Evolutionary conservation across 805 yeast species (phyloP).

Genomic region (Kockiozyma suomiensis): DNA sequence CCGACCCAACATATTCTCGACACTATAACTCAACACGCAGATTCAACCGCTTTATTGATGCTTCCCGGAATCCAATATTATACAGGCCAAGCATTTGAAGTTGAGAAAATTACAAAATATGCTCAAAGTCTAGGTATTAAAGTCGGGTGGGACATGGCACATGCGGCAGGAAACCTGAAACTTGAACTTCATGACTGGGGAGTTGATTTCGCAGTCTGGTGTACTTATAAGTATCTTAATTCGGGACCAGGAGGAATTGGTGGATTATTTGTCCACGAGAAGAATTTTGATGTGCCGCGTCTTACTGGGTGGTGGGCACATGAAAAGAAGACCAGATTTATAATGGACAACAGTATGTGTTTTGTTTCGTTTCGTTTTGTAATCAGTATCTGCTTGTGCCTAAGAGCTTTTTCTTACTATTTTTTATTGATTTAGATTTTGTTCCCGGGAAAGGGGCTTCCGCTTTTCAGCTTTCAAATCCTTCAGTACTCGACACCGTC

Average conservation of each 20-base stretch:
- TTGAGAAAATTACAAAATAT: conserved; percentile 63
- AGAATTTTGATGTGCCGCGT: conserved; percentile 54
- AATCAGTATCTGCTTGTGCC: too few relatives aligned
- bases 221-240: conserved; percentile 88
- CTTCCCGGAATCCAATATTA: conserved; percentile 91
- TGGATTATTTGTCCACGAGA: conserved; percentile 76
- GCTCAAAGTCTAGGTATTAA: conserved; percentile 58
- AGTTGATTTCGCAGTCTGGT: conserved; percentile 94
- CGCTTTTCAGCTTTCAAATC: conserved; percentile 88
- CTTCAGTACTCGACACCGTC: conserved; percentile 83
- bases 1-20: conserved; percentile 64
- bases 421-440: conserved; percentile 46
- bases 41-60: conserved; percentile 70
- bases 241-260: conserved; percentile 94
- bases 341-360: conserved; percentile 54
- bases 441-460: conserved; percentile 74
- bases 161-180: conserved; percentile 86
- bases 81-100: conserved; percentile 85
- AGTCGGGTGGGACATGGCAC: conserved; percentile 94
- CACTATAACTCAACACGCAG: conserved; percentile 57
- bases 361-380: too few relatives aligned
- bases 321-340: conserved; percentile 65
- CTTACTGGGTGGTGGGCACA: conserved; percentile 99
- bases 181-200: conserved; percentile 80
- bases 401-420: too few relatives aligned